Conservation (phyloP, 177 flowering plant species). For the Tripterygium wilfordii region DNA sequence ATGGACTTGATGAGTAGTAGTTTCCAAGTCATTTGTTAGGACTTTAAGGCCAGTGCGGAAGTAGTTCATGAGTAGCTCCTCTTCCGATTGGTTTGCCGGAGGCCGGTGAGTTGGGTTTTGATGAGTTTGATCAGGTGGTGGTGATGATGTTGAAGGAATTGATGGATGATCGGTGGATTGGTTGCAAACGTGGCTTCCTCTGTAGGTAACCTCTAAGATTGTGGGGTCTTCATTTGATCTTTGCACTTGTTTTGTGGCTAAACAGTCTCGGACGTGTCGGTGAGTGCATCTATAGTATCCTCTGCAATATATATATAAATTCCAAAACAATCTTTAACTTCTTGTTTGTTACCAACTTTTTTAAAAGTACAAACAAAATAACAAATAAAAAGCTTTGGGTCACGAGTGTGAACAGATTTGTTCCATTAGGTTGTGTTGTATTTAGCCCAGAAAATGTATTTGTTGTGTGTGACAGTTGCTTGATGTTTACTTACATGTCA, state of each 20-base stretch:
- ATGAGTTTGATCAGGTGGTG: no score
- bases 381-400: not conserved
- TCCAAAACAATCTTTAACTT: not conserved
- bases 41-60: no score
- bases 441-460: no score
- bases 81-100: not conserved
- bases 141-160: not conserved
- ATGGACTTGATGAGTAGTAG: no score
- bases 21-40: no score
- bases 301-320: slow-evolving; percentile 21
- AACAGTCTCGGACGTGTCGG: slow-evolving; percentile 45
- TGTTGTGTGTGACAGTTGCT: no score
- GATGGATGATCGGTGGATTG: slow-evolving; percentile 19
- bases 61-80: slow-evolving; percentile 16
- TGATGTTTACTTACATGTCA: no score
- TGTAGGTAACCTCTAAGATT: not conserved
- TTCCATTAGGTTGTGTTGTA: no score
- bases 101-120: no score
- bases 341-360: no score
- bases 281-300: slow-evolving; percentile 70
- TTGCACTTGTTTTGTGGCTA: slow-evolving; percentile 73
- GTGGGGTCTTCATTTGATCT: slow-evolving; percentile 52
- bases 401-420: no score
- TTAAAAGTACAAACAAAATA: not conserved
- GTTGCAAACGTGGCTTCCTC: not conserved